Conservation (phyloP, 2,329 filamentous ascomycete genomes). For the Diaporthe helianthi region DNA sequence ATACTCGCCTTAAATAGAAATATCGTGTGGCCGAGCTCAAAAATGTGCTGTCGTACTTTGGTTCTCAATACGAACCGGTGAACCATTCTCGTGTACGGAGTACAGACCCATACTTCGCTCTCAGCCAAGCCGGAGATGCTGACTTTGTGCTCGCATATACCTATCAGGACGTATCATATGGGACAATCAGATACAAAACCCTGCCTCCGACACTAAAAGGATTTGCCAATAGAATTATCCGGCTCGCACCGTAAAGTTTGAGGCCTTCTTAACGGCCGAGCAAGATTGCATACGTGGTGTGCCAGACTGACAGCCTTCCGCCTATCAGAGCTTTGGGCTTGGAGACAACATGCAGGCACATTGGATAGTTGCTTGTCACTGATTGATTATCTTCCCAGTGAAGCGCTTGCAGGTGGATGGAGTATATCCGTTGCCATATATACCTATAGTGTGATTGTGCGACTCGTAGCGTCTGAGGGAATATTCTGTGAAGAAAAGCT, state of each 20-base stretch:
- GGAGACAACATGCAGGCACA: too few relatives aligned
- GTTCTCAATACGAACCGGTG: not conserved
- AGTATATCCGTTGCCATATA: slow-evolving; percentile 6
- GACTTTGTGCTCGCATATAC: not conserved
- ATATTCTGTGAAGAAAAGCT: not conserved
- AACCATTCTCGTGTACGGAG: not conserved
- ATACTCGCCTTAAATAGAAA: not conserved
- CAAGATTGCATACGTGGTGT: not conserved
- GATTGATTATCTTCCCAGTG: not conserved
- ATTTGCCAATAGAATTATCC: not conserved
- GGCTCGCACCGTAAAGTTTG: slow-evolving; percentile 4
- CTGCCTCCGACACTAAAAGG: not conserved
- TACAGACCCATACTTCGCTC: too few relatives aligned
- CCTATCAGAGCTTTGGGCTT: not conserved
- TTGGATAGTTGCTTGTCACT: not conserved
- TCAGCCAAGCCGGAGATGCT: not conserved
- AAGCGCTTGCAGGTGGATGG: not conserved
- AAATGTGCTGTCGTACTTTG: not conserved
- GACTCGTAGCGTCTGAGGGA: not conserved
- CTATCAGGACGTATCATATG: not conserved
- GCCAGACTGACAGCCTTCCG: not conserved
- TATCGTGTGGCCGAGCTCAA: not conserved
- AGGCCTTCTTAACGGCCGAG: not conserved
- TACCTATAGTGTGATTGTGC: slow-evolving; percentile 5
- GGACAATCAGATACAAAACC: not conserved